Evolutionary conservation across 2,329 filamentous ascomycete genomes (phyloP).

Genomic region (Epicoccum nigrum): DNA sequence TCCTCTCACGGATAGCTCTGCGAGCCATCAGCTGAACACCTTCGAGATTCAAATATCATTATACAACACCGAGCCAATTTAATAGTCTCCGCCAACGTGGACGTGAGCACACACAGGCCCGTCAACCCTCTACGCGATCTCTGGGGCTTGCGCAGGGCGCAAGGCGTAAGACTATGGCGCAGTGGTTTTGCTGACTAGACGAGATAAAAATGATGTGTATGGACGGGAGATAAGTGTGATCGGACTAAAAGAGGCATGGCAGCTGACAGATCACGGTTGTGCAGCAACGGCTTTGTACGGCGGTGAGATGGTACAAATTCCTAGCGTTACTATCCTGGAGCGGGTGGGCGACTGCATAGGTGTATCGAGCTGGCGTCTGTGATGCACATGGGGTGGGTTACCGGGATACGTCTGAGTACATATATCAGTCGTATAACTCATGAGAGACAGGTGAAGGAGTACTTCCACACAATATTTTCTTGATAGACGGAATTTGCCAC

Average conservation of each 20-base stretch:
- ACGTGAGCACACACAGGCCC: not conserved
- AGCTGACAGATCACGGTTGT: not conserved
- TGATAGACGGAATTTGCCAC: not conserved
- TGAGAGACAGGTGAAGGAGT: not conserved
- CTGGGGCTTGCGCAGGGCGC: slow-evolving; percentile 5
- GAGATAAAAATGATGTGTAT: slow-evolving; percentile 4
- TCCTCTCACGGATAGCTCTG: not conserved
- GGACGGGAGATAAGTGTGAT: not conserved
- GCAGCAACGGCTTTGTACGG: not conserved
- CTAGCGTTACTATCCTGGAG: not conserved
- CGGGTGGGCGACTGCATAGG: not conserved
- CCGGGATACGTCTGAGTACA: slow-evolving; percentile 2
- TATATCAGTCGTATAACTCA: slow-evolving; percentile 1
- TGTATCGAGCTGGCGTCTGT: not conserved
- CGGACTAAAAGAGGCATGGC: not conserved
- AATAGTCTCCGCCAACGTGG: not conserved
- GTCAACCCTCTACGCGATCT: not conserved
- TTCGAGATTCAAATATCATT: not conserved
- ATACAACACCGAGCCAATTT: slow-evolving; percentile 2
- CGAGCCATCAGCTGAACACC: slow-evolving; percentile 4
- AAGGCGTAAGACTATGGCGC: slow-evolving; percentile 7
- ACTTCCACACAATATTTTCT: not conserved
- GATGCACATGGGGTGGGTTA: not conserved
- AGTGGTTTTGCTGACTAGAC: not conserved
- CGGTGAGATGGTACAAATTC: too few species aligned